phyloP scores from a whole-genome alignment of 768 basidiomycete genomes.

The Mycena alexandri region DNA sequence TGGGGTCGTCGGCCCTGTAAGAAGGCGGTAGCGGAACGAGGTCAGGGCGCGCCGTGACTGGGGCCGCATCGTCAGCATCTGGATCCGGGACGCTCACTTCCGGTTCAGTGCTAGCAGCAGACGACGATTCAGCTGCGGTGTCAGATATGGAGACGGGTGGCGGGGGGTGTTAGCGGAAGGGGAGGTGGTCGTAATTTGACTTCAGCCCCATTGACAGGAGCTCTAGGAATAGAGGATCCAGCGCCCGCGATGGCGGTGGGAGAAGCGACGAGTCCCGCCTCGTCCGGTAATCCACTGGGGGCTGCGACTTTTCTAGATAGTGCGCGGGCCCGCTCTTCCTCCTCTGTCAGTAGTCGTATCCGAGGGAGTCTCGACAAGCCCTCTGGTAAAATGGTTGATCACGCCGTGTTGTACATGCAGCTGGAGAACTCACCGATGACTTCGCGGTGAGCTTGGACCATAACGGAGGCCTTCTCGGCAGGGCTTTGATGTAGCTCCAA shows the following conservation, averaged over 20 bases:
- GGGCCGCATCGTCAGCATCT: background rate
- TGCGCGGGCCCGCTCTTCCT: slow-evolving; percentile 53
- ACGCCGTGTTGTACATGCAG: slow-evolving; percentile 1
- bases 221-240: slow-evolving; percentile 9
- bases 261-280: slow-evolving; percentile 24
- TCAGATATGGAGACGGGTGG: too few relatives aligned
- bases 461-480: slow-evolving; percentile 79
- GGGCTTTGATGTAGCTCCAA: slow-evolving; percentile 67
- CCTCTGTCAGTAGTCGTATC: slow-evolving; percentile 78
- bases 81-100: background rate
- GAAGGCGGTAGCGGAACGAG: slow-evolving; percentile 35
- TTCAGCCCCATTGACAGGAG: slow-evolving; percentile 1
- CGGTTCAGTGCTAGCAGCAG: background rate
- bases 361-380: slow-evolving; percentile 82
- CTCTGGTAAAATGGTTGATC: slow-evolving; percentile 59
- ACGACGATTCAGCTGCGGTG: slow-evolving; percentile 12
- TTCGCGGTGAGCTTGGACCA: slow-evolving; percentile 88
- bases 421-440: slow-evolving; percentile 77
- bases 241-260: slow-evolving; percentile 11
- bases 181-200: slow-evolving; percentile 28
- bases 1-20: slow-evolving; percentile 5
- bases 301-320: slow-evolving; percentile 30
- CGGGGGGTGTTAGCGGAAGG: slow-evolving; percentile 30
- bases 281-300: slow-evolving; percentile 14
- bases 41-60: slow-evolving; percentile 13